Base-by-base conservation (phyloP, 257 asterid species). In the Petrea volubilis region DNA sequence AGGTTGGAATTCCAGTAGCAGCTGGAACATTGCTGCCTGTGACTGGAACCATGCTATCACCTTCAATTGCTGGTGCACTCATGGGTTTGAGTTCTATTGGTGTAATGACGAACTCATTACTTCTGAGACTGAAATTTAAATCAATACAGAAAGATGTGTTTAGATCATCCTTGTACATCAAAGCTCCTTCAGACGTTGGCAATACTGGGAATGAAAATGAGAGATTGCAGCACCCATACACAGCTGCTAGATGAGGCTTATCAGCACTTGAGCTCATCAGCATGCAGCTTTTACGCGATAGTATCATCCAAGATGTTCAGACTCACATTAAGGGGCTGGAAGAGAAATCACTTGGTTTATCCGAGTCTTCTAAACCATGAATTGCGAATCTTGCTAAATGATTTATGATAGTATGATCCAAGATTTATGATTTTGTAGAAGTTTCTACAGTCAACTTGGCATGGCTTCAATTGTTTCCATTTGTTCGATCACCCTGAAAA, bases 81-180 rank as follows among this genome's bases (percentile, higher is more conserved):
- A 94, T 94, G 99, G 99, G 99, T 51, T 80, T 95, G 76, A 95
- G 99, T 84, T 95, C 98, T 24, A 82, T 95, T 38, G 99, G 98
- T 17, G 99, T 95, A 50, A 88, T 90, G 97, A 67, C 93, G 49
- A 95, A 95, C 84, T 95, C 99, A 1, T 82, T 95, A 64, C 85
- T 92, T 41, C 81, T 95, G 71, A 81, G 96, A 79, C 67, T 90
- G 38, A 95, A 86, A 83, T 87, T 84, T 71, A 59, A 75, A 34
- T 68, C 96, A 5, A 67, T 38, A 52, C 76, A 85, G 59, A 75
- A 71, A 63, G 84, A 85, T 67, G 44, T 70, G 43, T 68, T 46
- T 34, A 83, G 67, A 73, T 67, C 81, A 53, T 76, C 90, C 14
- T 27, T 79, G 52, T 64, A 70, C 60, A 55, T 73, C 71, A 80